Evolutionary conservation across 2,329 filamentous ascomycete genomes (phyloP).

Genomic region (Aspergillus felis): DNA sequence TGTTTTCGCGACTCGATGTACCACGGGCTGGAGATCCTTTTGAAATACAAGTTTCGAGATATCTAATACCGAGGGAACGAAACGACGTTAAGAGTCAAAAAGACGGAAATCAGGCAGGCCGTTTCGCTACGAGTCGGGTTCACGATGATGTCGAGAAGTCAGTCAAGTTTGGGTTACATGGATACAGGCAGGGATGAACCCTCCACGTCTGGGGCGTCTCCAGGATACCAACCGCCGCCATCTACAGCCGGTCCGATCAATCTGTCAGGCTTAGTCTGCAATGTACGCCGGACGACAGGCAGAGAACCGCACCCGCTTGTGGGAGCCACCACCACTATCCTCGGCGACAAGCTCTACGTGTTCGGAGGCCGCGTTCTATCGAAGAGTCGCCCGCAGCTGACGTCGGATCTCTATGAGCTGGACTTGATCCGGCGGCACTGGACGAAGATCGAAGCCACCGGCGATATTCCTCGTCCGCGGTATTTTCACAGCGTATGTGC

Average conservation of each 20-base stretch:
- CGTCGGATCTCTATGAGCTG: slow-evolving; percentile 87
- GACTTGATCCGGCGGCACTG: slow-evolving; percentile 89
- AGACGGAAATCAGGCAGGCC: neutral
- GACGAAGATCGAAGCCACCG: slow-evolving; percentile 79
- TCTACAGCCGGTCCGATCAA: slow-evolving; percentile 50
- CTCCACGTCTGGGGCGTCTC: slow-evolving; percentile 24
- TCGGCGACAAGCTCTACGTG: slow-evolving; percentile 94
- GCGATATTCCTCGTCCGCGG: slow-evolving; percentile 82
- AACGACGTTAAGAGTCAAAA: neutral
- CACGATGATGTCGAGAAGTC: slow-evolving; percentile 37
- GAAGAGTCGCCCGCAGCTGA: slow-evolving; percentile 75
- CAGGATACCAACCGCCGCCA: slow-evolving; percentile 24
- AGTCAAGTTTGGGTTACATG: slow-evolving; percentile 35
- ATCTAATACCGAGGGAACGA: neutral
- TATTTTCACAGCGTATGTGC: slow-evolving; percentile 98
- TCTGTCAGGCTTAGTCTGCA: slow-evolving; percentile 64
- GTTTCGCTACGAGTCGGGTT: neutral
- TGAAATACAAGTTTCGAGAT: neutral
- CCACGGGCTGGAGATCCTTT: neutral
- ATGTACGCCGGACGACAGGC: slow-evolving; percentile 77
- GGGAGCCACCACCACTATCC: slow-evolving; percentile 88
- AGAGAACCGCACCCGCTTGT: slow-evolving; percentile 87
- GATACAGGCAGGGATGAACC: slow-evolving; percentile 31
- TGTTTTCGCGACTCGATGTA: neutral
- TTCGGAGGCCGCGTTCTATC: slow-evolving; percentile 91